phyloP scores from a whole-genome alignment of 192 early-diverging fungal species.

The Phycomyces nitens region DNA sequence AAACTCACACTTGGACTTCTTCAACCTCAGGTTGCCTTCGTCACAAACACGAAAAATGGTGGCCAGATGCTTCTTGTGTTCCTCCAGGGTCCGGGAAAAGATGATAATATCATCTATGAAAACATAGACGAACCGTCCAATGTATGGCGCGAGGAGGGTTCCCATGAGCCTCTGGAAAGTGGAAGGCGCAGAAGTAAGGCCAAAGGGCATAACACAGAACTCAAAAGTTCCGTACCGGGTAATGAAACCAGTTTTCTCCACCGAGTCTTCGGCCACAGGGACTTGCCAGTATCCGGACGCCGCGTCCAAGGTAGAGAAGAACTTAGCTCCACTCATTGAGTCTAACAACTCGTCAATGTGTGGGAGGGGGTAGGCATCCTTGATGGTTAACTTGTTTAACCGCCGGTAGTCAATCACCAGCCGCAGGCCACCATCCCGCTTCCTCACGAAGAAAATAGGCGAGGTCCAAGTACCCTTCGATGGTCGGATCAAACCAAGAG shows the following conservation, averaged over 20 bases:
- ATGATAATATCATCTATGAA: slow-evolving; percentile 38
- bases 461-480: too few species aligned
- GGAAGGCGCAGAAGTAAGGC: slow-evolving; percentile 58
- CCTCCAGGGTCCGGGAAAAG: slow-evolving; percentile 23
- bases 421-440: slow-evolving; percentile 34
- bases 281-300: too few species aligned
- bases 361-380: too few species aligned
- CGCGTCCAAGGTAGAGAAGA: too few species aligned
- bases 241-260: slow-evolving; percentile 28
- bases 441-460: slow-evolving; percentile 42
- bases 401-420: slow-evolving; percentile 42
- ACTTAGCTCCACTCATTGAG: too few species aligned
- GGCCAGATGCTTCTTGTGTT: slow-evolving; percentile 17
- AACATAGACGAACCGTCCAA: slow-evolving; percentile 14
- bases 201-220: slow-evolving; percentile 59
- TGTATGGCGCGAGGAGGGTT: not conserved
- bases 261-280: too few species aligned
- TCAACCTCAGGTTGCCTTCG: slow-evolving; percentile 1
- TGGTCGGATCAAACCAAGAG: too few species aligned
- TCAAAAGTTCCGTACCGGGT: slow-evolving; percentile 44
- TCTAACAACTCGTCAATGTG: too few species aligned
- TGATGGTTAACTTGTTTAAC: slow-evolving; percentile 37
- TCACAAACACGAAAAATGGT: slow-evolving; percentile 18
- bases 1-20: not conserved
- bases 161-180: slow-evolving; percentile 42